Evolutionary conservation across 2,329 filamentous ascomycete species (phyloP), one percentile per base, ranked within the genome.

Genomic region (Triangularia verruculosa): DNA sequence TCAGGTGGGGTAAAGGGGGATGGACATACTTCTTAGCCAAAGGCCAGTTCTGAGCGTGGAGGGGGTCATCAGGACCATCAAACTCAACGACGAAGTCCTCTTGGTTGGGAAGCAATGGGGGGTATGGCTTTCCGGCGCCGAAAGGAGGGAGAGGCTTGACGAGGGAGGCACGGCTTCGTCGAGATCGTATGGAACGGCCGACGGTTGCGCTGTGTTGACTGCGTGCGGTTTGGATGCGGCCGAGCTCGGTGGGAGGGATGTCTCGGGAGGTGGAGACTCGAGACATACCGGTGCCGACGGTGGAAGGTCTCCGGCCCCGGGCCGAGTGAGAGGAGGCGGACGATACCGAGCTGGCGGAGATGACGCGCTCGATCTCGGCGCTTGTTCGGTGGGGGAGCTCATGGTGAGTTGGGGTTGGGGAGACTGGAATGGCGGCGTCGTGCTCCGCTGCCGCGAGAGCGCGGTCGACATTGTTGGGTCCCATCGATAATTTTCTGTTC

Each of bases 11-110:
- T n/a, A 22, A 20, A 15, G n/a, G 1, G 5, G 25, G n/a, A 13
- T 39, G 76, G 2, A 80, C 83, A 72, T 75, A 86, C 86, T 96
- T 97, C 80, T 91, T 93, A 73, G 79, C 85, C 61, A 90, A 72
- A 0, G 90, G 83, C 93, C 93, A 97, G 74, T 97, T 97, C 78
- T 94, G 90, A 1, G 92, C 89, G 75, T 96, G 92, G 65, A 93
- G 73, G 2, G 92, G 92, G 71, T 97, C 93, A 67, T 93, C 83
- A 1, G 87, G 89, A 0, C 92, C 93, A 69, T 93, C 89, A 72
- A 96, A 97, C 75, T 92, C 90, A 52, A 93, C 90, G 0, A 93
- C 89, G 72, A 93, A 94, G 67, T 91, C 86, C 70, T 93, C 90
- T 69, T 83, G 82, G 13, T 87, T 85, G 1, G 90, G 89, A 51